Evolutionary conservation across 495 filamentous ascomycete genomes (phyloP), one percentile per base, ranked within the genome.

Genomic region (Penicillium riverlandense): DNA sequence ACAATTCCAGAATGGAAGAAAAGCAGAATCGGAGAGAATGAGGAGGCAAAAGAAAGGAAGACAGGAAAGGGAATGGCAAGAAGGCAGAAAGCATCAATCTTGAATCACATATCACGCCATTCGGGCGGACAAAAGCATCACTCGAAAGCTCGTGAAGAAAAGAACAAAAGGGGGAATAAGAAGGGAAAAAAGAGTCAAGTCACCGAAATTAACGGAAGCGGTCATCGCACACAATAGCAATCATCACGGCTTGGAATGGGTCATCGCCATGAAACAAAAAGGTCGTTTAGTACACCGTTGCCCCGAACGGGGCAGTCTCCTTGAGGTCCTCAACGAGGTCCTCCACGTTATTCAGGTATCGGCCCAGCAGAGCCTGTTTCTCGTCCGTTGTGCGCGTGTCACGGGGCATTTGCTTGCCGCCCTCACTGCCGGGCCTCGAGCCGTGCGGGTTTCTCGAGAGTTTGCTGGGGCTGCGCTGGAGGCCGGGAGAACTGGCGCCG

Each of bases 281-380:
- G 37, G 16, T 52, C 47, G 13, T 48, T 57, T 49, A 73, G 45
- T 68, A 70, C 31, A 73, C 68, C 15, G 67, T 68, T 9, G 67
- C 64, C 22, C 70, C 70, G 42, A 73, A 73, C 14, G 70, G 70
- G 34, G 70, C 82, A 41, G 83, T 88, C 68, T 87, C 89, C 56
- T 83, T 83, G 50, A 98, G 58, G 65, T 98, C 92, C 59, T 86
- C 84, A 15, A 98, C 84, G 52, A 98, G 67, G 54, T 91, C 89
- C 47, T 95, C 89, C 31, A 97, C 92, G 51, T 90, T 95, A 48
- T 77, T 85, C 43, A 98, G 65, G 64, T 92, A 90, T 46, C 81
- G 65, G 16, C 86, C 88, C 29, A 98, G 71, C 50, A 90, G 60
- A 35, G 71, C 73, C 68, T 95, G 90, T 70, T 98, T 98, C 62